phyloP scores from a whole-genome alignment of 2,329 filamentous ascomycete species.

The Pseudogymnoascus sp. region DNA sequence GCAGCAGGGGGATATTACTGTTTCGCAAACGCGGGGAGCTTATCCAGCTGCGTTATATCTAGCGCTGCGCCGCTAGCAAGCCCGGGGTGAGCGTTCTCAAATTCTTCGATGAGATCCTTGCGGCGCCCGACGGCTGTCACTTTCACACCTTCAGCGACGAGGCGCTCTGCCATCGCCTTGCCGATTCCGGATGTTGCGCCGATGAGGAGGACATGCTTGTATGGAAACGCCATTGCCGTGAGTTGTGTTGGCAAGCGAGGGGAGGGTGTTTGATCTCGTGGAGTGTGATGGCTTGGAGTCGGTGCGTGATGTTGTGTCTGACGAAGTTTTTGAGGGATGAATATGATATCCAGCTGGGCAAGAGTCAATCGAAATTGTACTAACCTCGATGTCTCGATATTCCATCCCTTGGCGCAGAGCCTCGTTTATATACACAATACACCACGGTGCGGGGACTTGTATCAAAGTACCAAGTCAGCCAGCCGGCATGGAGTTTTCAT shows the following conservation, averaged over 20 bases:
- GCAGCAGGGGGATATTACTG: constrained; percentile 12
- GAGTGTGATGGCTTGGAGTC: not conserved
- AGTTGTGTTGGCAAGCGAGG: not conserved
- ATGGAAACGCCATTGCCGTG: constrained; percentile 42
- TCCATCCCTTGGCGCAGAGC: not conserved
- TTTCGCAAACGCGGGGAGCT: constrained; percentile 36
- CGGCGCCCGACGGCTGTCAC: constrained; percentile 52
- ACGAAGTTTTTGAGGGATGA: not conserved
- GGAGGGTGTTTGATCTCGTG: not conserved
- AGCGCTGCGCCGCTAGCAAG: constrained; percentile 24
- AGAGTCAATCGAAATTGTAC: not conserved
- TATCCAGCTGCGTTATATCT: constrained; percentile 40
- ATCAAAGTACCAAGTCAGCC: not conserved
- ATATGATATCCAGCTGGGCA: not conserved
- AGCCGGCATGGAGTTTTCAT: not conserved
- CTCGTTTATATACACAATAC: not conserved
- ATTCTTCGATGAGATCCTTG: constrained; percentile 41
- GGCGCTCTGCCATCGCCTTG: constrained; percentile 36
- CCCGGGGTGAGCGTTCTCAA: constrained; percentile 34
- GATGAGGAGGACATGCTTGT: constrained; percentile 48
- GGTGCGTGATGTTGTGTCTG: not conserved
- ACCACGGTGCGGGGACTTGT: not conserved
- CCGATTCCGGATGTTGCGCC: constrained; percentile 51
- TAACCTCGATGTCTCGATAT: not conserved
- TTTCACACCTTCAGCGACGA: constrained; percentile 39